phyloP scores from a whole-genome alignment of 345 rosid genomes.

The Salix exigua region DNA sequence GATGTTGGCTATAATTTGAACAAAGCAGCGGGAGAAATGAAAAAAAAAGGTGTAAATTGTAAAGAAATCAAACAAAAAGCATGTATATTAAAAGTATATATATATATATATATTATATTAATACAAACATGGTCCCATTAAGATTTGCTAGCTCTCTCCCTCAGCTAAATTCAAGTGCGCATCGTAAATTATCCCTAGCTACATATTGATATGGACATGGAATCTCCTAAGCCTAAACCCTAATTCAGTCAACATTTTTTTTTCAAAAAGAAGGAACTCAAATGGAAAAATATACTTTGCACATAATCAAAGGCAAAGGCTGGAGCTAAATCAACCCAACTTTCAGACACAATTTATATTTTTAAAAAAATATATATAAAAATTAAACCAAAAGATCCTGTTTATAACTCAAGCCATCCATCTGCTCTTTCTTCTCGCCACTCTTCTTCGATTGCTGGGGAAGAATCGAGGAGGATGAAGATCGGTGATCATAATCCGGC shows the following conservation, averaged over 20 bases:
- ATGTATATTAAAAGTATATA: conserved; percentile 11
- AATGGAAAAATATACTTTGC: conserved; percentile 15
- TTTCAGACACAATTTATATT: conserved; percentile 3
- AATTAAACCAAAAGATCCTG: conserved; percentile 15
- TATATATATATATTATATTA: conserved; percentile 8
- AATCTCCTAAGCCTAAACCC: conserved; percentile 5
- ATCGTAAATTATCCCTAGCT: conserved; percentile 22
- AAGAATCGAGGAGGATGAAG: conserved; percentile 7
- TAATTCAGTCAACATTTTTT: not conserved
- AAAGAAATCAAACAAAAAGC: not conserved
- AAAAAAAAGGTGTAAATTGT: not conserved
- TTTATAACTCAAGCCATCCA: conserved; percentile 15
- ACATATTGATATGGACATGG: conserved; percentile 16
- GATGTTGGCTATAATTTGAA: too few relatives aligned
- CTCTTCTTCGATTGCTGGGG: conserved; percentile 19
- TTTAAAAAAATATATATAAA: not conserved
- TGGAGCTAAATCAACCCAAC: conserved; percentile 19
- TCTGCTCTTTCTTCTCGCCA: conserved; percentile 12
- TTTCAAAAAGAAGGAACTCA: not conserved
- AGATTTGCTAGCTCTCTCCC: conserved; percentile 14
- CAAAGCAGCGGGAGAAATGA: too few relatives aligned
- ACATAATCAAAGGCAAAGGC: conserved; percentile 7
- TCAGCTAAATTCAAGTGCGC: conserved; percentile 16
- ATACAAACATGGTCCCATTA: conserved; percentile 4
- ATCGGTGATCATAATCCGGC: not conserved